phyloP scores from a whole-genome alignment of 345 rosid species.

The Hypericum perforatum region DNA sequence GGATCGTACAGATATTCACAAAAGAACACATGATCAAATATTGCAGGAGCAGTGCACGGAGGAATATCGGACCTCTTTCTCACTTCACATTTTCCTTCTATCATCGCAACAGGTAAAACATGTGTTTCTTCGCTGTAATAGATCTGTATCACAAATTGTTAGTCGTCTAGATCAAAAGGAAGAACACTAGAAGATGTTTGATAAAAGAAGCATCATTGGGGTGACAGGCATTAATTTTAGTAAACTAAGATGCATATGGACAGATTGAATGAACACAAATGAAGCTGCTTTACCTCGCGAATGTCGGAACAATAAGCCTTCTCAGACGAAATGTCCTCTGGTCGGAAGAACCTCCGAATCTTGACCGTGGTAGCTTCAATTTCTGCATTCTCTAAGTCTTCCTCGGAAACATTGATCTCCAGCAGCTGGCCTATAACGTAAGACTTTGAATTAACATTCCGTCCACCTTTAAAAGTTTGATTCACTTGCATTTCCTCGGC shows the following conservation, averaged over 20 bases:
- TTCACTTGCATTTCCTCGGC: conserved; percentile 8
- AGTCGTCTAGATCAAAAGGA: neutral
- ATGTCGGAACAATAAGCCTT: conserved; percentile 56
- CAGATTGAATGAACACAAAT: too few species aligned
- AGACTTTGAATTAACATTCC: conserved; percentile 19
- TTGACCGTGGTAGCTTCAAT: conserved; percentile 28
- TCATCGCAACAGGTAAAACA: conserved; percentile 23
- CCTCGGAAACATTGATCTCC: conserved; percentile 9
- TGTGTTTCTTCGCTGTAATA: conserved; percentile 55
- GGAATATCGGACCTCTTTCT: conserved; percentile 65
- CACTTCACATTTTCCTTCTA: conserved; percentile 83
- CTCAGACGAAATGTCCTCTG: conserved; percentile 59
- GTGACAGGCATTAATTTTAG: neutral
- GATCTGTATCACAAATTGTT: conserved; percentile 34
- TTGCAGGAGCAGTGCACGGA: conserved; percentile 24
- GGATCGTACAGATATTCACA: conserved; percentile 75
- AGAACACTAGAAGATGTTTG: neutral
- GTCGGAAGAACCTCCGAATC: conserved; percentile 50
- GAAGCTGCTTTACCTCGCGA: conserved; percentile 34
- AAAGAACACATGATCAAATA: conserved; percentile 66
- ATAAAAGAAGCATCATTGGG: neutral
- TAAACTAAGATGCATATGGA: too few species aligned
- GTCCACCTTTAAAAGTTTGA: conserved; percentile 21
- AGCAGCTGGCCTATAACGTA: conserved; percentile 21
- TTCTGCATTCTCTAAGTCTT: conserved; percentile 15